Evolutionary conservation across 2,329 filamentous ascomycete genomes (phyloP).

Genomic region (Raffaelea albimanens): DNA sequence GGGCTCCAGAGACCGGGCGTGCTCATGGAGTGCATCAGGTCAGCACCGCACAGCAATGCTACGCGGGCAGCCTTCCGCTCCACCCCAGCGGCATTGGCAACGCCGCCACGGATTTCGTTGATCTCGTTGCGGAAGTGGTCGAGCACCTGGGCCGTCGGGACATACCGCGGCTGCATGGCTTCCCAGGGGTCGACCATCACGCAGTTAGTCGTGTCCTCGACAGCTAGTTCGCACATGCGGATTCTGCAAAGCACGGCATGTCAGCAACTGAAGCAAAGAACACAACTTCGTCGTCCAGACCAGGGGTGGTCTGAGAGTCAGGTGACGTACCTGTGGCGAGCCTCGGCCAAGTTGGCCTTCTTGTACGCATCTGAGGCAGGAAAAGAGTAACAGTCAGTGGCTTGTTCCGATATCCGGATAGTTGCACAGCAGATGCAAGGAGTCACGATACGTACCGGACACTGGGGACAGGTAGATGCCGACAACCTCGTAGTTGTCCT

Average conservation of each 20-base stretch:
- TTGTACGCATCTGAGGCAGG: slow-evolving; percentile 47
- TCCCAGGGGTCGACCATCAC: slow-evolving; percentile 66
- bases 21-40: slow-evolving; percentile 70
- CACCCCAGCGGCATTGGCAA: slow-evolving; percentile 57
- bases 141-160: slow-evolving; percentile 79
- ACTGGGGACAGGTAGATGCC: slow-evolving; percentile 77
- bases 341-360: slow-evolving; percentile 61
- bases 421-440: not conserved
- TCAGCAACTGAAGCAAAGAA: not conserved
- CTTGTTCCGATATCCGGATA: not conserved
- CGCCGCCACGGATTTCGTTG: slow-evolving; percentile 67
- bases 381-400: not conserved
- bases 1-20: slow-evolving; percentile 71
- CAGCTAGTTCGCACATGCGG: slow-evolving; percentile 79
- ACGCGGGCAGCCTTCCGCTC: slow-evolving; percentile 55
- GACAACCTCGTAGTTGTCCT: slow-evolving; percentile 62
- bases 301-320: too few species aligned
- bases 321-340: slow-evolving; percentile 9
- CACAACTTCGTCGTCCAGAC: not conserved
- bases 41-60: slow-evolving; percentile 67
- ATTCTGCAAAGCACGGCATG: slow-evolving; percentile 48
- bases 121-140: slow-evolving; percentile 90
- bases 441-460: slow-evolving; percentile 10
- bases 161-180: slow-evolving; percentile 57
- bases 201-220: slow-evolving; percentile 65